phyloP scores from a whole-genome alignment of 805 yeast species.

The Zygosaccharomyces lentus region DNA sequence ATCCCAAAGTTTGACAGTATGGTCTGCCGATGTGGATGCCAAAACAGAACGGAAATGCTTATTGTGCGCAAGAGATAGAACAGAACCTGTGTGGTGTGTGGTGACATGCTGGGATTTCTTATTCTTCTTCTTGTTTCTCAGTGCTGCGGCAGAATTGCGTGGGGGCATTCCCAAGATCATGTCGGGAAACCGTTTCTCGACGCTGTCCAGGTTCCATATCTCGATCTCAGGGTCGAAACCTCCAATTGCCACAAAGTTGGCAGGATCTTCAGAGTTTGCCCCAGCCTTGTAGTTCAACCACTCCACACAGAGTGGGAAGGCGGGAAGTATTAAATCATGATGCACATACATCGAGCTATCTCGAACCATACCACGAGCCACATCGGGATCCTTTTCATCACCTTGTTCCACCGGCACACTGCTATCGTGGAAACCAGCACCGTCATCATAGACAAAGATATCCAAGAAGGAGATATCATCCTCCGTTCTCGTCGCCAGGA shows the following conservation, averaged over 20 bases:
- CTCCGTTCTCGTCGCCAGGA: conserved; percentile 90
- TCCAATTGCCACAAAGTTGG: conserved; percentile 94
- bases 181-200: conserved; percentile 94
- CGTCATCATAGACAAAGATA: conserved; percentile 91
- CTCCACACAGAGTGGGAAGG: conserved; percentile 94
- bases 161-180: conserved; percentile 79
- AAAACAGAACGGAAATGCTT: conserved; percentile 74
- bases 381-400: conserved; percentile 67
- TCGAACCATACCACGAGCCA: conserved; percentile 65
- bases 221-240: conserved; percentile 97
- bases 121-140: conserved; percentile 46
- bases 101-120: conserved; percentile 51
- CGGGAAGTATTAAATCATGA: conserved; percentile 94
- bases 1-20: conserved; percentile 95
- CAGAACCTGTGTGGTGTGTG: conserved; percentile 90
- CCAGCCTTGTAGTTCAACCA: conserved; percentile 81
- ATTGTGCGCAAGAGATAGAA: conserved; percentile 81
- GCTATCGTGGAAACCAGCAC: conserved; percentile 75
- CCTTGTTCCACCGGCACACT: conserved; percentile 59
- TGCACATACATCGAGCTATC: conserved; percentile 83
- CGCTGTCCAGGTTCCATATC: conserved; percentile 89
- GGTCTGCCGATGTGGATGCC: conserved; percentile 93
- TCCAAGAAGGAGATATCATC: conserved; percentile 91
- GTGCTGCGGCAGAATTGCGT: conserved; percentile 35
- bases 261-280: conserved; percentile 48